Evolutionary conservation across 176 grass and related monocot genomes (phyloP).

Genomic region (Cymbopogon citratus): DNA sequence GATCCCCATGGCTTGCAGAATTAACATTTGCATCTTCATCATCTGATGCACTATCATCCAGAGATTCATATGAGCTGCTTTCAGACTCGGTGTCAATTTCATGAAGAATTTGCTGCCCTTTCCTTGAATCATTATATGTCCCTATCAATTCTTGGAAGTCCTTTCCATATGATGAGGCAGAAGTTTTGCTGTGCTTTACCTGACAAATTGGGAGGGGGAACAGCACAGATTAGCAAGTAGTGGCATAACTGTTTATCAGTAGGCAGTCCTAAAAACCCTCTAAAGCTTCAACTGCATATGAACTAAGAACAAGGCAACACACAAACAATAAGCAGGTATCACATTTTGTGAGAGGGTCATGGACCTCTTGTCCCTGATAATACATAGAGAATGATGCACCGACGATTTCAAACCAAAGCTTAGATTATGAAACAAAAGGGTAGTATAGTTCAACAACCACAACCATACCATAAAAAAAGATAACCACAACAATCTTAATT

Average conservation of each 20-base stretch:
- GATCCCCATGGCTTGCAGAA: neutral
- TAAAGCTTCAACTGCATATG: neutral
- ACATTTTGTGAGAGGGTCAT: neutral
- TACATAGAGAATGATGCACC: neutral
- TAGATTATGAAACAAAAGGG: neutral
- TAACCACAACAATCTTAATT: neutral
- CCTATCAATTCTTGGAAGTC: slow-evolving; percentile 75
- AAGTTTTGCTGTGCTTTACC: slow-evolving; percentile 85
- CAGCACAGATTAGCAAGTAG: neutral
- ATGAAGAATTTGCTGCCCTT: slow-evolving; percentile 29
- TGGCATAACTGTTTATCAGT: neutral
- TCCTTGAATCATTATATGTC: slow-evolving; percentile 44
- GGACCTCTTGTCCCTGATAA: neutral
- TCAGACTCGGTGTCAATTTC: slow-evolving; percentile 41
- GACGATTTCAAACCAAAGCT: neutral
- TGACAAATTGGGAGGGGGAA: slow-evolving; percentile 21
- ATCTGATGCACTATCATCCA: slow-evolving; percentile 27
- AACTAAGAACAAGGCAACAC: neutral
- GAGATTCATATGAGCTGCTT: slow-evolving; percentile 47
- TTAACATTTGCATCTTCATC: slow-evolving; percentile 33
- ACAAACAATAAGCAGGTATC: neutral
- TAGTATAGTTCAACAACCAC: neutral
- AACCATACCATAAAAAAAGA: neutral
- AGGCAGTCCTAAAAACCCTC: neutral
- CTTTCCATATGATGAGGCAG: slow-evolving; percentile 52